phyloP scores from a whole-genome alignment of 345 rosid genomes.

The Hibiscus syriacus region DNA sequence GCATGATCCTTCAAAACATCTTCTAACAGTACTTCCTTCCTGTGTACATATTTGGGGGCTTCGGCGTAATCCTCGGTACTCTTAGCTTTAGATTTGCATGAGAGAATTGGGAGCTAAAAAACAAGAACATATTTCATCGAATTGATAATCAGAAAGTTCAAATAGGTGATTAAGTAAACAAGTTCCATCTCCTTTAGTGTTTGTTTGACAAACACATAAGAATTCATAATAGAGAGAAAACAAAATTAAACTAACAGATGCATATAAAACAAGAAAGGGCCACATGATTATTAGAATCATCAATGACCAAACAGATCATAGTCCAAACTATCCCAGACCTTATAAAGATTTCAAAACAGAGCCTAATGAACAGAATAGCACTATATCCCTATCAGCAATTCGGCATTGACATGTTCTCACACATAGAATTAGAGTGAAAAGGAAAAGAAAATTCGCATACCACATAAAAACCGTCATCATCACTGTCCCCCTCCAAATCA shows the following conservation, averaged over 20 bases:
- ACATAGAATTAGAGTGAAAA: neutral
- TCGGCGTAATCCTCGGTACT: neutral
- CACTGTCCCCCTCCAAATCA: neutral
- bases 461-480: neutral
- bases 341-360: no score
- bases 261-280: neutral
- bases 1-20: conserved; percentile 32
- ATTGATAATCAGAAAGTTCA: neutral
- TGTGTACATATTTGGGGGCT: neutral
- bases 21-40: conserved; percentile 19
- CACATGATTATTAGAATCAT: neutral
- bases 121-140: neutral
- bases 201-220: neutral
- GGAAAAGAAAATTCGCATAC: neutral
- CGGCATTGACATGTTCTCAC: neutral
- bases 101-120: neutral
- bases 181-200: neutral
- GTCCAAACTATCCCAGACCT: no score
- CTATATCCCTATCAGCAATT: neutral
- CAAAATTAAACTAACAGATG: neutral
- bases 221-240: neutral
- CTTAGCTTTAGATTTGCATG: neutral
- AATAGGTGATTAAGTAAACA: neutral
- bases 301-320: neutral
- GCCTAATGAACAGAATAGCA: no score